phyloP scores from a whole-genome alignment of 2,329 filamentous ascomycete species.

The Penicillium sp. region DNA sequence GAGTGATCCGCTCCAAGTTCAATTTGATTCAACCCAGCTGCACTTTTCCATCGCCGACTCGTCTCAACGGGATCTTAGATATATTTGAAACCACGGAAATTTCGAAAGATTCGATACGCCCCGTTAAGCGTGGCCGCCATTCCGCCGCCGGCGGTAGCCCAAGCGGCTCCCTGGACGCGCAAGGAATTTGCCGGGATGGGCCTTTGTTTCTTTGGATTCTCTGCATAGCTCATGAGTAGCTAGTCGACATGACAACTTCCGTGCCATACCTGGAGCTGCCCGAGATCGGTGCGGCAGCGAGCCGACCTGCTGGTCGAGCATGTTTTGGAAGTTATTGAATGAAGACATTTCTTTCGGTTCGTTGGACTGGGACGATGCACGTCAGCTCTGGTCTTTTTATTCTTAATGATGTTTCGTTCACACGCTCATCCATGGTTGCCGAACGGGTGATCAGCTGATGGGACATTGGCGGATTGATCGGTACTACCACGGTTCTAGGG shows the following conservation, averaged over 20 bases:
- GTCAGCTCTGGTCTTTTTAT: neutral
- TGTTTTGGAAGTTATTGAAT: conserved; percentile 15
- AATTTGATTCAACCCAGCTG: neutral
- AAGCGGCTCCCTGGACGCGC: conserved; percentile 21
- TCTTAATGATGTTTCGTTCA: no score
- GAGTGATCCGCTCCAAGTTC: neutral
- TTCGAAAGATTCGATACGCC: conserved; percentile 18
- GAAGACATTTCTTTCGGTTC: conserved; percentile 6
- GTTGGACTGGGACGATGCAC: neutral
- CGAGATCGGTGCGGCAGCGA: conserved; percentile 5
- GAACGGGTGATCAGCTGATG: conserved; percentile 1
- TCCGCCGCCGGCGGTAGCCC: conserved; percentile 21
- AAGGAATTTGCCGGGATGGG: conserved; percentile 15
- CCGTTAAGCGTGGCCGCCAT: conserved; percentile 22
- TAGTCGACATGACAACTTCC: neutral
- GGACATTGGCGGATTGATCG: neutral
- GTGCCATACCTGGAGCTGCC: conserved; percentile 3
- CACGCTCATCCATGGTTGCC: neutral
- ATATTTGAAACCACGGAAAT: conserved; percentile 21
- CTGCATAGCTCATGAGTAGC: neutral
- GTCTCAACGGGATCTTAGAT: conserved; percentile 4
- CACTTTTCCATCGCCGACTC: neutral
- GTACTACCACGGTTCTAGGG: neutral
- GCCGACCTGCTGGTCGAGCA: conserved; percentile 19
- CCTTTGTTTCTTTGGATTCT: conserved; percentile 6